A percentile compares a stretch with the other conserved stretches of the same genome.
phyloP scores from a whole-genome alignment of 2,329 filamentous ascomycete species.

The Claviceps sp. region DNA sequence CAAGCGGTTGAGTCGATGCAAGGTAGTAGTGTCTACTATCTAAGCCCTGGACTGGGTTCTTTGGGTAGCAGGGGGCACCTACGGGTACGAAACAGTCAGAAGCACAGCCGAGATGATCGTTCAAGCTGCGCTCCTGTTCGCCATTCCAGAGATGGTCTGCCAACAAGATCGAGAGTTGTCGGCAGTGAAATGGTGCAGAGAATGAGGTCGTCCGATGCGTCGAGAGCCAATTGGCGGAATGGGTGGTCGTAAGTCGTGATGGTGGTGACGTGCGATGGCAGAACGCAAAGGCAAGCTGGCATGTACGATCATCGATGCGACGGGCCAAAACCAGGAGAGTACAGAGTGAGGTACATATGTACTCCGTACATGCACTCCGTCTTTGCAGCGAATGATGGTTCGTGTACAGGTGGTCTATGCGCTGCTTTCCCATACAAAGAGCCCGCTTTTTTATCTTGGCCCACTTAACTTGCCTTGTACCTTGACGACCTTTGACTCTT shows the following conservation, averaged over 20 bases:
- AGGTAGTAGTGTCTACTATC: neutral
- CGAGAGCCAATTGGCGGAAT: neutral
- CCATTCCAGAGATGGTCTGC: conserved; percentile 7
- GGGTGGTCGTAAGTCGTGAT: neutral
- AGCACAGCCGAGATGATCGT: conserved; percentile 8
- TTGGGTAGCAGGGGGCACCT: neutral
- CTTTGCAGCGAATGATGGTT: neutral
- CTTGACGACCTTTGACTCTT: no score
- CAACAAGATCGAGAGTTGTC: neutral
- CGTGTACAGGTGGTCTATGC: no score
- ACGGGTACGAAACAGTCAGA: conserved; percentile 5
- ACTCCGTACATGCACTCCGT: neutral
- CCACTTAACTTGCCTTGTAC: no score
- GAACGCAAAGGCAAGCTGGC: conserved; percentile 9
- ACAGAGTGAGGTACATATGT: neutral
- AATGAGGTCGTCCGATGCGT: neutral
- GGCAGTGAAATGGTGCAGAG: neutral
- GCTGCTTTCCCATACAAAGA: no score
- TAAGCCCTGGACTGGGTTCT: neutral
- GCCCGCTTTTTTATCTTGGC: no score
- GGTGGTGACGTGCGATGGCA: conserved; percentile 5
- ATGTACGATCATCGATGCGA: neutral
- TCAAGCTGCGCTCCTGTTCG: conserved; percentile 9
- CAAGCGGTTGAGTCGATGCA: neutral
- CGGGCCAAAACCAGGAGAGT: neutral